These are phyloP conservation scores for Luffa acutangula DNA, from an alignment of 306 rosid species.

Conservation along the genomic window DNA sequence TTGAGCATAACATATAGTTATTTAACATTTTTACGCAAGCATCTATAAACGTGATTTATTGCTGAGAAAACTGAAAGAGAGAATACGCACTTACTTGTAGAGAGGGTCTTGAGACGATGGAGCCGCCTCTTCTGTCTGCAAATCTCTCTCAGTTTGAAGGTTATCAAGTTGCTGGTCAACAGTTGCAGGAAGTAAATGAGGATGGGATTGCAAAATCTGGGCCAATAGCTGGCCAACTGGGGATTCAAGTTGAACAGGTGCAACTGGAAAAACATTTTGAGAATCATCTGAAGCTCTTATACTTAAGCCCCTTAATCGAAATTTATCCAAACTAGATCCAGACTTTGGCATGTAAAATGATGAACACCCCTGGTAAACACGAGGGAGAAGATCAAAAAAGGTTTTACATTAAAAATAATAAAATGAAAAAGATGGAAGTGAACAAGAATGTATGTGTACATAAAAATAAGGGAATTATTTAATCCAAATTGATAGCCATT, in stretches of 20 bases:
- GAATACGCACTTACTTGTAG: conserved; percentile 50
- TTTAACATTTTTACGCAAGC: background rate
- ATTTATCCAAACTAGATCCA: conserved; percentile 33
- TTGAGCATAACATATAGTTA: background rate
- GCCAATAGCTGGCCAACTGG: conserved; percentile 87
- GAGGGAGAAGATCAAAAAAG: background rate
- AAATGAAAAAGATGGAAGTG: background rate
- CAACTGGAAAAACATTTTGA: conserved; percentile 44
- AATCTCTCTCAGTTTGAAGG: conserved; percentile 60
- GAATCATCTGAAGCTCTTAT: conserved; percentile 60
- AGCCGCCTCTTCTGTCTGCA: conserved; percentile 31
- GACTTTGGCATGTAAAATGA: conserved; percentile 44
- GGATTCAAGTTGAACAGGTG: conserved; percentile 74
- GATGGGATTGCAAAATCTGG: conserved; percentile 75
- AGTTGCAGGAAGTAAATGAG: conserved; percentile 74
- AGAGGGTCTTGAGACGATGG: conserved; percentile 35
- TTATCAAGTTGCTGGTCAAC: conserved; percentile 88
- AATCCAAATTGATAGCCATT: background rate
- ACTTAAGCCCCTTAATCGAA: conserved; percentile 44
- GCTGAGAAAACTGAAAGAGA: background rate
- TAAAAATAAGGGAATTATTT: background rate
- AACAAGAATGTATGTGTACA: background rate
- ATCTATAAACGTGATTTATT: background rate
- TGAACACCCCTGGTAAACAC: conserved; percentile 36
- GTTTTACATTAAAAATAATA: background rate